Evolutionary conservation across 805 yeast species (phyloP).

Genomic region (Ogataea methylovora): DNA sequence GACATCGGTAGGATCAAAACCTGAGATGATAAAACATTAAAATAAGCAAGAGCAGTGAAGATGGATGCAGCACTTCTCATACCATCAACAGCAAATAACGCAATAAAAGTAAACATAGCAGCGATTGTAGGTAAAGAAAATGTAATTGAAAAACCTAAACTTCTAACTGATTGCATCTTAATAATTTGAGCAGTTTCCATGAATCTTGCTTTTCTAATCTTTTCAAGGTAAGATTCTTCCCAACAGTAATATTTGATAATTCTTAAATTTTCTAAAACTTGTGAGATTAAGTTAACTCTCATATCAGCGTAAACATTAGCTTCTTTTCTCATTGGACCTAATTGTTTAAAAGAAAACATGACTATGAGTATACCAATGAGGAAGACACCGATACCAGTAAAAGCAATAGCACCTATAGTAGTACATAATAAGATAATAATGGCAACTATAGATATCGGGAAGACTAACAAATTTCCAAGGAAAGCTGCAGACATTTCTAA

Average conservation of each 20-base stretch:
- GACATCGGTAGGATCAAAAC: slow-evolving; percentile 69
- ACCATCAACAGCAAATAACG: slow-evolving; percentile 26
- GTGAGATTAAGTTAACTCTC: slow-evolving; percentile 71
- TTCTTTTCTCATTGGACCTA: slow-evolving; percentile 44
- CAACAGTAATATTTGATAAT: slow-evolving; percentile 83
- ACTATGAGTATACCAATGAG: slow-evolving; percentile 40
- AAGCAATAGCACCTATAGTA: slow-evolving; percentile 65
- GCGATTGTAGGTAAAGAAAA: slow-evolving; percentile 58
- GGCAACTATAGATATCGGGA: slow-evolving; percentile 55
- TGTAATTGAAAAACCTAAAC: slow-evolving; percentile 48
- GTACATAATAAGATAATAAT: slow-evolving; percentile 57
- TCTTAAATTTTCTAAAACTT: slow-evolving; percentile 69
- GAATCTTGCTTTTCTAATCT: slow-evolving; percentile 46
- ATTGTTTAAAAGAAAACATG: slow-evolving; percentile 36
- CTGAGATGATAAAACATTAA: slow-evolving; percentile 52
- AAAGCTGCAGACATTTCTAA: slow-evolving; percentile 68
- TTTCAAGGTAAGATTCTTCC: slow-evolving; percentile 70
- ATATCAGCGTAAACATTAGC: slow-evolving; percentile 63
- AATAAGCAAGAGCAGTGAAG: slow-evolving; percentile 63
- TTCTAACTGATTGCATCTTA: slow-evolving; percentile 55
- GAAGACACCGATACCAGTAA: slow-evolving; percentile 59
- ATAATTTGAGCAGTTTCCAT: slow-evolving; percentile 54
- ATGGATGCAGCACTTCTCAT: slow-evolving; percentile 48
- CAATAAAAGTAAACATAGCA: slow-evolving; percentile 52
- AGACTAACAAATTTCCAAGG: slow-evolving; percentile 55